phyloP scores from a whole-genome alignment of 1,284 basidiomycete species.

The Boletellus deceptivus region DNA sequence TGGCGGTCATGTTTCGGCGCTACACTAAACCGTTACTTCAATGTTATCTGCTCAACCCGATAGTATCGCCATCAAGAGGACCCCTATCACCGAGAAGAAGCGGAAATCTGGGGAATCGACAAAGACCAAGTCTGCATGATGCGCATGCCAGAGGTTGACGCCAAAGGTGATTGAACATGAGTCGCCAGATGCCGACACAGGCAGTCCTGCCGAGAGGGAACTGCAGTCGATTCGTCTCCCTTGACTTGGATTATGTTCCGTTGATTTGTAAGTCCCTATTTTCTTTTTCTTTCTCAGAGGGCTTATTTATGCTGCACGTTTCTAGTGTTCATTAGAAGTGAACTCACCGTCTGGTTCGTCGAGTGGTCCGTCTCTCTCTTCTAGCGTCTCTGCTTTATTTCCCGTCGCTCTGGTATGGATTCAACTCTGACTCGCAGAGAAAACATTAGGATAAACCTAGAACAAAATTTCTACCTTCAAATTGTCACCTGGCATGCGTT shows the following conservation, averaged over 20 bases:
- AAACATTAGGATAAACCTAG: too few relatives aligned
- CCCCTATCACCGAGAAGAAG: conserved; percentile 35
- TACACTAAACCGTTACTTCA: conserved; percentile 44
- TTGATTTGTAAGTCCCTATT: too few relatives aligned
- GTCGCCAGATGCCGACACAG: conserved; percentile 46
- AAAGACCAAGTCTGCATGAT: conserved; percentile 22
- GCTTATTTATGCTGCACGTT: conserved; percentile 4
- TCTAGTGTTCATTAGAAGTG: too few relatives aligned
- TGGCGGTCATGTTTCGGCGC: conserved; percentile 18
- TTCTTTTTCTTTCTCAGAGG: conserved; percentile 22
- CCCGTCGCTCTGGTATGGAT: too few relatives aligned
- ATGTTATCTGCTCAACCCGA: conserved; percentile 46
- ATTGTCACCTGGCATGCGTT: too few relatives aligned
- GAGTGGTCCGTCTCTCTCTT: too few relatives aligned
- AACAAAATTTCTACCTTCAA: too few relatives aligned
- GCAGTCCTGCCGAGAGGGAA: conserved; percentile 32
- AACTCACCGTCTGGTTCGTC: too few relatives aligned
- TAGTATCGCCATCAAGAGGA: conserved; percentile 20
- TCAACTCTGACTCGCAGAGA: too few relatives aligned
- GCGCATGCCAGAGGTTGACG: conserved; percentile 31
- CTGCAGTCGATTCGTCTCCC: conserved; percentile 66
- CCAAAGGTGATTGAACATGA: conserved; percentile 27
- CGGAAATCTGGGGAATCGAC: not conserved
- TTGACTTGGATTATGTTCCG: conserved; percentile 69
- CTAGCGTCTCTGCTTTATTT: too few relatives aligned